Base-by-base conservation (phyloP, 257 asterid species). In the Solanum habrochaites region DNA sequence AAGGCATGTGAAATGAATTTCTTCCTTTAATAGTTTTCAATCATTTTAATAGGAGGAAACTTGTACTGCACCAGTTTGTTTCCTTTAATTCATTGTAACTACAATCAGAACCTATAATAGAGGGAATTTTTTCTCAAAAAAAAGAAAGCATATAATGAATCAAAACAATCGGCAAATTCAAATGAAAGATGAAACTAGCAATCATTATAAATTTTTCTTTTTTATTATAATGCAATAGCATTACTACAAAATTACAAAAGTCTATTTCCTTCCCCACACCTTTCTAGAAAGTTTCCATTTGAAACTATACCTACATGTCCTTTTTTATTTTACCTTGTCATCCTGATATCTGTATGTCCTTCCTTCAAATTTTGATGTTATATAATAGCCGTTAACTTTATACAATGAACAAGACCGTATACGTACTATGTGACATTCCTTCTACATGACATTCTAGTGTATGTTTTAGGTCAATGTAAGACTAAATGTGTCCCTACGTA, bases 101-200 rank as follows among this genome's bases (percentile, higher is more conserved):
- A 49, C 60, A 91, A 85, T 90, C 64, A 82, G 18, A 71, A 71
- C 10, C 56, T 84, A 66, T 72, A 87, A 62, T 47, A 83, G 88
- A 69, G 86, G 90, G 87, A 73, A 37, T 74, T 86, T 75, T 74
- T 86, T 75, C 49, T 45, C 42, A 47, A 27, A 47, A 77, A 81
- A 86, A 40, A 43, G 45, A 75, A 81, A 83, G 85, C 83, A 86
- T 86, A 93, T 85, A 89, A 89, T 88, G 73, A 42, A 42, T 73
- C 81, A 78, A 78, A 85, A 83, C 71, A 66, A 87, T 75, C 15
- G 66, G 85, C 70, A 32, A 86, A 88, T 90, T 91, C 90, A 89
- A 88, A 90, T 89, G 88, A 94, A 92, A 88, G 89, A 87, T 86
- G 86, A 82, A 83, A 25, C 20, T 47, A 47, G 69, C 18, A 39